phyloP scores from a whole-genome alignment of 352 stramenopile genomes.

The Globisporangium cederbergense region DNA sequence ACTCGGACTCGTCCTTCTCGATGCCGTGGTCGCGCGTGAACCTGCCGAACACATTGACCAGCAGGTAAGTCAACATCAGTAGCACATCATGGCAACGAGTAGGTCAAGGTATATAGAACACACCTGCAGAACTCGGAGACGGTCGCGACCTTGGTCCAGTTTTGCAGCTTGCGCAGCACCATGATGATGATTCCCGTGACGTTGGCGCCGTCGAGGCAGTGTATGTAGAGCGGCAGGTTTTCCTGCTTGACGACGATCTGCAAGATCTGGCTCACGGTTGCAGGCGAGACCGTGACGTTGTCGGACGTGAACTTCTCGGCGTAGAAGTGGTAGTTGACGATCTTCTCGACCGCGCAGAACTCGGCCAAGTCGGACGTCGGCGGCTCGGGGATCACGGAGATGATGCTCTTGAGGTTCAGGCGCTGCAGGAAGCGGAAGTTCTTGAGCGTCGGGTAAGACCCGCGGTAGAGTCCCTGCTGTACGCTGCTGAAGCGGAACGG shows the following conservation, averaged over 20 bases:
- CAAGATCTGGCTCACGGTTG: conserved; percentile 73
- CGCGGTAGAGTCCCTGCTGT: conserved; percentile 77
- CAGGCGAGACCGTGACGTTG: conserved; percentile 77
- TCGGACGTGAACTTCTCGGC: conserved; percentile 87
- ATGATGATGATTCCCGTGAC: conserved; percentile 87
- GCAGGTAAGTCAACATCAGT: background rate
- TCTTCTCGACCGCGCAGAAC: conserved; percentile 71
- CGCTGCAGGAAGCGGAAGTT: conserved; percentile 82
- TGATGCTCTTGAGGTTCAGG: conserved; percentile 69
- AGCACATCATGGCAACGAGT: background rate
- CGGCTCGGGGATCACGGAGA: conserved; percentile 79
- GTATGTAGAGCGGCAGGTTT: conserved; percentile 80
- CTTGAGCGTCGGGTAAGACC: conserved; percentile 82
- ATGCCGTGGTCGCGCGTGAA: conserved; percentile 85
- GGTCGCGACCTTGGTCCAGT: conserved; percentile 85
- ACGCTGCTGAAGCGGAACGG: conserved; percentile 86
- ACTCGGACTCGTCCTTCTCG: conserved; percentile 87
- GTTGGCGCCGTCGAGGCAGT: conserved; percentile 86
- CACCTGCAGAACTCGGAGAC: conserved; percentile 80
- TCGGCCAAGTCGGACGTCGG: conserved; percentile 70
- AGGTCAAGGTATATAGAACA: background rate
- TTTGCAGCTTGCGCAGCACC: conserved; percentile 84
- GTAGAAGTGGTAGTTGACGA: conserved; percentile 75
- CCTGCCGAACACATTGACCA: conserved; percentile 3
- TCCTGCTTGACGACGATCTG: conserved; percentile 76